These are phyloP conservation scores for Cenchrus purpureus DNA, from an alignment of 176 grass and related monocot genomes.

Conservation along the genomic window DNA sequence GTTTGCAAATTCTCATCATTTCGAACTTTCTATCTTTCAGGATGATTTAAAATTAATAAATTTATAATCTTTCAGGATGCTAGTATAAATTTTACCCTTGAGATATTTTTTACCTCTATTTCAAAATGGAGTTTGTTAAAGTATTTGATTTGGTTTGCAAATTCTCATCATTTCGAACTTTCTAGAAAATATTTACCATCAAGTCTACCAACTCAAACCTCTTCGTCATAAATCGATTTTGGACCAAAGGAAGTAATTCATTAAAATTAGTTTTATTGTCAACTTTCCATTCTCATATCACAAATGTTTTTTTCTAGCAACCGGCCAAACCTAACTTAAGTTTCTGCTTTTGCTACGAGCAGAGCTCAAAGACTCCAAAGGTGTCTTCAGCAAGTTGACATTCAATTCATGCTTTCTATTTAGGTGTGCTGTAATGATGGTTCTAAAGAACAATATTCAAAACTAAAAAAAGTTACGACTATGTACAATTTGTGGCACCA, in stretches of 20 bases:
- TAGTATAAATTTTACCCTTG: not conserved
- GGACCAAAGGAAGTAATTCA: not conserved
- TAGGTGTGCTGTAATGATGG: not conserved
- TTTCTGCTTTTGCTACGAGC: not conserved
- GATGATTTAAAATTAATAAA: not conserved
- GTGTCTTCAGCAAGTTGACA: not conserved
- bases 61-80: not conserved
- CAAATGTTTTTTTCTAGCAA: not conserved
- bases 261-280: not conserved
- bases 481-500: slow-evolving; percentile 15
- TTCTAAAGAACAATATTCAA: not conserved
- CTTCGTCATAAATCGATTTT: not conserved
- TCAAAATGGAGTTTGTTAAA: not conserved
- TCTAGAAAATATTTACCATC: not conserved
- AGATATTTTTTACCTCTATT: not conserved
- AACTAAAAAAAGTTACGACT: slow-evolving; percentile 9
- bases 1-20: not conserved
- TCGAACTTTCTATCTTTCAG: not conserved
- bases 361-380: not conserved
- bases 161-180: not conserved
- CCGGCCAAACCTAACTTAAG: not conserved
- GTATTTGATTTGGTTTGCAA: not conserved
- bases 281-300: not conserved
- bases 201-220: not conserved
- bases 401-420: not conserved